These are phyloP conservation scores for Ceratocystis alfenasii DNA, from an alignment of 2,329 filamentous ascomycete species.

Conservation along the genomic window DNA sequence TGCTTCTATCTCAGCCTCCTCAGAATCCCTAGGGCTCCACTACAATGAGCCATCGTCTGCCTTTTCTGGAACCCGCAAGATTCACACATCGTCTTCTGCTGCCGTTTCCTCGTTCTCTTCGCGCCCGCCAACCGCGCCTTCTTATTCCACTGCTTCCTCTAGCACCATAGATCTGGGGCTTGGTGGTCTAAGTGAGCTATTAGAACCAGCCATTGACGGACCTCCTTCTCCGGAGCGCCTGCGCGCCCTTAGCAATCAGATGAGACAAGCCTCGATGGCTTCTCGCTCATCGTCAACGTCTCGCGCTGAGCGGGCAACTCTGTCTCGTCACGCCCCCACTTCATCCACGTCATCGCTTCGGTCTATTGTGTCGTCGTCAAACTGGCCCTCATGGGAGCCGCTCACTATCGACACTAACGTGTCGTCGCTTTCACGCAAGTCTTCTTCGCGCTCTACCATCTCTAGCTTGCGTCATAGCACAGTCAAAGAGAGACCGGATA, in stretches of 20 bases:
- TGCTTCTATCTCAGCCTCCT: not conserved
- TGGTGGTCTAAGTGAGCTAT: conserved; percentile 32
- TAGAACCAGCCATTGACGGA: conserved; percentile 48
- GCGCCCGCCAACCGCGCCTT: conserved; percentile 18
- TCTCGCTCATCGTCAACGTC: conserved; percentile 22
- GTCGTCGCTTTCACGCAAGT: conserved; percentile 43
- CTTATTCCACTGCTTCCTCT: conserved; percentile 10
- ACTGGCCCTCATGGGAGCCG: conserved; percentile 20
- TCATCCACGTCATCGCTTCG: conserved; percentile 46
- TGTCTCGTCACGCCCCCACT: conserved; percentile 33
- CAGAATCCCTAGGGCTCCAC: conserved; percentile 16
- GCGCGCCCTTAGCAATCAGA: conserved; percentile 46
- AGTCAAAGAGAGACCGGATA: conserved; percentile 41
- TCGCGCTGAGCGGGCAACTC: conserved; percentile 12
- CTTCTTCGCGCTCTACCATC: conserved; percentile 44
- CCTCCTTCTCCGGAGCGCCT: conserved; percentile 50
- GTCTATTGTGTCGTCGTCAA: conserved; percentile 29
- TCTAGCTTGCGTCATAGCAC: conserved; percentile 39
- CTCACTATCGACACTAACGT: conserved; percentile 39
- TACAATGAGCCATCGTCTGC: conserved; percentile 15
- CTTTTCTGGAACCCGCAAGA: conserved; percentile 7
- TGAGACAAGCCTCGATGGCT: conserved; percentile 40
- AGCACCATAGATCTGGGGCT: conserved; percentile 8
- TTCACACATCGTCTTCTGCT: conserved; percentile 4
- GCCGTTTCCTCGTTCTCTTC: not conserved